A percentile compares a stretch with the other conserved stretches of the same genome.
These are phyloP conservation scores for Botryobasidium botryosum DNA, from an alignment of 768 basidiomycete genomes.

Conservation along the genomic window DNA sequence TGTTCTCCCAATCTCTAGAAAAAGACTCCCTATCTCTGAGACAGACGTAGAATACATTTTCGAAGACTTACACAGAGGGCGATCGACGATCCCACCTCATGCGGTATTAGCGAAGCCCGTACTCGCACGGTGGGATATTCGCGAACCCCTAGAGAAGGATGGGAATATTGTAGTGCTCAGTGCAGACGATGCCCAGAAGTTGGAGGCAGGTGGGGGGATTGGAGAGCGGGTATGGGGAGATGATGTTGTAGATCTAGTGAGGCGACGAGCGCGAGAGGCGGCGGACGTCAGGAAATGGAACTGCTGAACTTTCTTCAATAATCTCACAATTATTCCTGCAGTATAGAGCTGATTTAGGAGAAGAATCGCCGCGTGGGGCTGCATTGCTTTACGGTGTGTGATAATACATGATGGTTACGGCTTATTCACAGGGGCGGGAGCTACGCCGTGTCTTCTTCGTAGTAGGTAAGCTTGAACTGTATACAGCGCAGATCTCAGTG, in stretches of 20 bases:
- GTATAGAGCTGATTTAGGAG: no score
- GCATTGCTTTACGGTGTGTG: no score
- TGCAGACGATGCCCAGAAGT: slow-evolving; percentile 37
- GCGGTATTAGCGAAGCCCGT: slow-evolving; percentile 54
- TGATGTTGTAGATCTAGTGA: slow-evolving; percentile 39
- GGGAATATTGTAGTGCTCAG: slow-evolving; percentile 87
- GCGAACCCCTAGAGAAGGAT: slow-evolving; percentile 42
- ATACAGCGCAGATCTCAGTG: no score
- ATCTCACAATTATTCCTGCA: no score
- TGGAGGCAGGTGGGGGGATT: slow-evolving; percentile 10
- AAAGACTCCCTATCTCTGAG: slow-evolving; percentile 62
- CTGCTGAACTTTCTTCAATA: no score
- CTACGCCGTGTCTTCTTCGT: no score
- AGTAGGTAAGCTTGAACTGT: no score
- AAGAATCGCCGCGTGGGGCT: no score
- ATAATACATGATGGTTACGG: no score
- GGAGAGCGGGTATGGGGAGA: slow-evolving; percentile 20
- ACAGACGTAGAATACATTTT: slow-evolving; percentile 72
- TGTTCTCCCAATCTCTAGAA: slow-evolving; percentile 17
- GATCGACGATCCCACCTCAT: slow-evolving; percentile 64
- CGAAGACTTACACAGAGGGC: slow-evolving; percentile 68
- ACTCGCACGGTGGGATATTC: slow-evolving; percentile 67
- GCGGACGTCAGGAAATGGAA: no score
- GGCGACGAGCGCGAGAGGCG: no score
- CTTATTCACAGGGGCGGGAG: no score